These are phyloP conservation scores for Lepiota brunneoincarnata DNA, from an alignment of 768 basidiomycete genomes.

Conservation along the genomic window DNA sequence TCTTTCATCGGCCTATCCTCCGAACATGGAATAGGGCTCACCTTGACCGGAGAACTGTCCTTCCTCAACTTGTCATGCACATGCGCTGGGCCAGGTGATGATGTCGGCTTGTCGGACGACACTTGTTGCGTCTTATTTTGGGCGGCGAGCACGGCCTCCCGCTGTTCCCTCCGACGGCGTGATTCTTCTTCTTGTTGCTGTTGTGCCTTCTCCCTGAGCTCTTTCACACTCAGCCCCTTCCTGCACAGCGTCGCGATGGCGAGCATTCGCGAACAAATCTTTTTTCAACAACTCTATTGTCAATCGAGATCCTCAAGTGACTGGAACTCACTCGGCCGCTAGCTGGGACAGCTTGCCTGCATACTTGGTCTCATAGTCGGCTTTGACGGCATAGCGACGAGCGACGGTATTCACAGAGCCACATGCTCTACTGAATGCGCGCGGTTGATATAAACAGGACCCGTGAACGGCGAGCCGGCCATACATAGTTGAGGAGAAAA, in stretches of 20 bases:
- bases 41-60: conserved; percentile 21
- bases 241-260: conserved; percentile 25
- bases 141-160: conserved; percentile 19
- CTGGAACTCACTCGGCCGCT: conserved; percentile 36
- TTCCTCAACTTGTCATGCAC: conserved; percentile 13
- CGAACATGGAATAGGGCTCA: conserved; percentile 9
- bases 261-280: conserved; percentile 16
- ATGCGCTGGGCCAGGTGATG: background rate
- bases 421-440: background rate
- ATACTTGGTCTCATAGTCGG: conserved; percentile 46
- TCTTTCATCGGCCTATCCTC: conserved; percentile 1
- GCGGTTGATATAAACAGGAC: background rate
- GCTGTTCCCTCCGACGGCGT: conserved; percentile 17
- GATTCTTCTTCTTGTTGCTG: conserved; percentile 18
- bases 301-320: conserved; percentile 10
- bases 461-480: background rate
- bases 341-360: conserved; percentile 63
- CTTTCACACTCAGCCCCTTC: conserved; percentile 35
- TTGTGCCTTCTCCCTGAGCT: conserved; percentile 25
- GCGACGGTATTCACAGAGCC: background rate
- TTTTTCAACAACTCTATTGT: conserved; percentile 19
- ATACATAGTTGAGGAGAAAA: background rate
- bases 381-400: conserved; percentile 4
- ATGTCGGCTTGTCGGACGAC: conserved; percentile 1
- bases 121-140: conserved; percentile 10